Evolutionary conservation across 2,329 filamentous ascomycete genomes (phyloP).

Genomic region (Colletotrichum salicis): DNA sequence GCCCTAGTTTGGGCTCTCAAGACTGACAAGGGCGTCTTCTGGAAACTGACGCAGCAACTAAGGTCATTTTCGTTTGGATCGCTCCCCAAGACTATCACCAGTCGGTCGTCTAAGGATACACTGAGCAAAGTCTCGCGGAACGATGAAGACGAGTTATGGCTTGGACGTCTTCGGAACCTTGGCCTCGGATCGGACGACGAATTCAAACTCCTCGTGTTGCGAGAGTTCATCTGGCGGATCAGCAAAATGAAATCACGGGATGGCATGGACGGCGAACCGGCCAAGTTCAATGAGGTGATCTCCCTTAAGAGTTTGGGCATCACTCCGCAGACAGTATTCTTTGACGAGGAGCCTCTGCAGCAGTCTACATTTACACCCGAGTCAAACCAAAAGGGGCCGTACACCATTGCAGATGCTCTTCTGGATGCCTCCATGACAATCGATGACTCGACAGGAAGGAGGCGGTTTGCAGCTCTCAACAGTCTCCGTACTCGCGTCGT

Average conservation of each 20-base stretch:
- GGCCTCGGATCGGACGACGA: slow-evolving; percentile 88
- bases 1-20: slow-evolving; percentile 87
- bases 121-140: slow-evolving; percentile 77
- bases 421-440: slow-evolving; percentile 92
- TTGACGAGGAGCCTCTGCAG: slow-evolving; percentile 77
- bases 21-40: slow-evolving; percentile 84
- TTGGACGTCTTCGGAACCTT: slow-evolving; percentile 84
- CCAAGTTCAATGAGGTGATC: slow-evolving; percentile 76
- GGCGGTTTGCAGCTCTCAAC: slow-evolving; percentile 63
- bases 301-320: slow-evolving; percentile 80
- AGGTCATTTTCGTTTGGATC: slow-evolving; percentile 72
- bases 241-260: slow-evolving; percentile 76
- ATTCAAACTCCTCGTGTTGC: slow-evolving; percentile 83
- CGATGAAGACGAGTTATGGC: slow-evolving; percentile 94
- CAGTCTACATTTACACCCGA: slow-evolving; percentile 47
- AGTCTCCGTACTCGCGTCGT: slow-evolving; percentile 41
- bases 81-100: slow-evolving; percentile 61
- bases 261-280: slow-evolving; percentile 47
- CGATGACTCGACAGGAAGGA: slow-evolving; percentile 71
- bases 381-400: slow-evolving; percentile 59
- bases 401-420: slow-evolving; percentile 90
- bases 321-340: slow-evolving; percentile 89
- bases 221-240: slow-evolving; percentile 92
- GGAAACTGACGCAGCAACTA: slow-evolving; percentile 79
- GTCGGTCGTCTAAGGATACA: slow-evolving; percentile 67